Evolutionary conservation across 331 rosid species (phyloP), one percentile per base, ranked within the genome.

Genomic region (Malus hybrid): DNA sequence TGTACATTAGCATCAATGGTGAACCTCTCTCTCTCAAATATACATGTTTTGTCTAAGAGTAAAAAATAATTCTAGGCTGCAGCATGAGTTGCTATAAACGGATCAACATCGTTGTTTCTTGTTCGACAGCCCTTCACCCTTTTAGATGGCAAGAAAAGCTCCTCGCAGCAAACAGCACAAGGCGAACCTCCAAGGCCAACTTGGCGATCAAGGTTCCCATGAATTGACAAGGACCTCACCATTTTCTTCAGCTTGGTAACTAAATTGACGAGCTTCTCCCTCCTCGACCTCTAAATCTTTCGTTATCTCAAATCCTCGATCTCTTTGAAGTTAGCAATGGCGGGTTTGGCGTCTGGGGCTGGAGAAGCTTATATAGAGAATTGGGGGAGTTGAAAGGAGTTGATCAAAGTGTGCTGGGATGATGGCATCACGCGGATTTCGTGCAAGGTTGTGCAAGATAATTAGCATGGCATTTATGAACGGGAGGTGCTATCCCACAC

Each of bases 1-100:
- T 18, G 10, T 61, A 48, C 0, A 14, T 48, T 48, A 48, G 54
- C 7, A 48, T 15, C 19, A 48, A 15, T 5, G 55, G 55, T 15
- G 7, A 48, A 48, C 29, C 29, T 67, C 12, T 74, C 24, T 71
- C 39, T 75, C 15, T 86, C 74, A 83, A 34, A 83, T 22, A 63
- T 56, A 75, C 10, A 80, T 64, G 81, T 80, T 80, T 55, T 77
- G 76, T 63, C 89, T 78, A 27, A 78, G 60, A 68, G 73, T 36
- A 28, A n/a, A 76, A 86, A 86, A 80, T 83, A 73, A 46, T 36
- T 75, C 76, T 59, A 81, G 48, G 86, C 83, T 54, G 81, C 81
- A 67, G 70, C 64, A 67, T 77, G 69, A 71, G 83, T 81, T 24
- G 64, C 67, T 14, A 71, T 28, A 52, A 82, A 67, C 7, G 77